phyloP scores from a whole-genome alignment of 768 basidiomycete genomes.

The Chlorophyllum brunneum region DNA sequence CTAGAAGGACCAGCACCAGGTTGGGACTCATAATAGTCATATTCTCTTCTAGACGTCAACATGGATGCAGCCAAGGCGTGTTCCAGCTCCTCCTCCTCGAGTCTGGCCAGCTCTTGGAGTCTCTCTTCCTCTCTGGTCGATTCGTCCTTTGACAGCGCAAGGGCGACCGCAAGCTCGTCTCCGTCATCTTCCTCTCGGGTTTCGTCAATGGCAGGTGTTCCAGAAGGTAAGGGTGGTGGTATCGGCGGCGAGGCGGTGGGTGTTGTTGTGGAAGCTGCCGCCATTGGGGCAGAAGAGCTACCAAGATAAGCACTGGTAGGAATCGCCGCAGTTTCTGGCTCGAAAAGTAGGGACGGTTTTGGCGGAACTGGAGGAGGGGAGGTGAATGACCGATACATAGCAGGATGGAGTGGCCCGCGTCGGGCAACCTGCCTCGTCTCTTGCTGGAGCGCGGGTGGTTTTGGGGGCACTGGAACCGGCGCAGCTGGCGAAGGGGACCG shows the following conservation, averaged over 20 bases:
- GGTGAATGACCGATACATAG: slow-evolving; percentile 7
- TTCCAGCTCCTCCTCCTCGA: slow-evolving; percentile 67
- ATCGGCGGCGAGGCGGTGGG: slow-evolving; percentile 12
- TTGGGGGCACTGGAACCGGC: background rate
- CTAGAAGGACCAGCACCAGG: slow-evolving; percentile 8
- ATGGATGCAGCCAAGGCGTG: slow-evolving; percentile 49
- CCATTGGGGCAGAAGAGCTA: slow-evolving; percentile 12
- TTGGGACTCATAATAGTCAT: background rate
- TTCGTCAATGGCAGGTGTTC: background rate
- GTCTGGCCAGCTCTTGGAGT: slow-evolving; percentile 30
- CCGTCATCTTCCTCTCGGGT: slow-evolving; percentile 31
- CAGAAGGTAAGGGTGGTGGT: slow-evolving; percentile 12
- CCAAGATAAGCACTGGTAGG: slow-evolving; percentile 12
- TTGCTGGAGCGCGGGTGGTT: slow-evolving; percentile 12
- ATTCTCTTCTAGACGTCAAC: background rate
- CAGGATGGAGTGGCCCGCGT: slow-evolving; percentile 3
- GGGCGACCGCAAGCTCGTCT: slow-evolving; percentile 42
- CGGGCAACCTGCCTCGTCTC: background rate
- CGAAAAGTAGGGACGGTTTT: slow-evolving; percentile 11
- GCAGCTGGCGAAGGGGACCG: slow-evolving; percentile 23
- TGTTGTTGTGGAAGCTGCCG: slow-evolving; percentile 9
- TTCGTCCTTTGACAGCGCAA: slow-evolving; percentile 49
- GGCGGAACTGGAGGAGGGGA: slow-evolving; percentile 19
- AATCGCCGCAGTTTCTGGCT: slow-evolving; percentile 4
- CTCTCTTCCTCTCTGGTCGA: slow-evolving; percentile 27